These are phyloP conservation scores for Coprinellus micaceus DNA, from an alignment of 768 basidiomycete species.

Conservation along the genomic window DNA sequence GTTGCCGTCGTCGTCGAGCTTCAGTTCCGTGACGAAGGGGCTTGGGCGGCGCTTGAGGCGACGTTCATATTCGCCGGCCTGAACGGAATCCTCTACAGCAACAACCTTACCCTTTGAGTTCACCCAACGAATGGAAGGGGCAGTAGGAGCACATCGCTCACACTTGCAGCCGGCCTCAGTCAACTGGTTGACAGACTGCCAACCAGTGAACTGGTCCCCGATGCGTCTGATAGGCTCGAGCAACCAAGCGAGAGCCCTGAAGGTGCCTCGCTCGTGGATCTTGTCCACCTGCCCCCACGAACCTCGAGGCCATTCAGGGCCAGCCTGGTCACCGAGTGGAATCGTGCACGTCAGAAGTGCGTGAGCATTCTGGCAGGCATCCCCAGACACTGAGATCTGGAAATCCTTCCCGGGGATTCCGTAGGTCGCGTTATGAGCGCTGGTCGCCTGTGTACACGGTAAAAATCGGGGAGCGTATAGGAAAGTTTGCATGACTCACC, in stretches of 20 bases:
- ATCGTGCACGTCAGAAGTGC: conserved; percentile 78
- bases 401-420: conserved; percentile 57
- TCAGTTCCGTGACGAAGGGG: conserved; percentile 84
- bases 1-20: conserved; percentile 52
- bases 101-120: conserved; percentile 56
- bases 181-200: conserved; percentile 54
- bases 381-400: conserved; percentile 47
- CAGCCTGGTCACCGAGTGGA: conserved; percentile 65
- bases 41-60: conserved; percentile 81
- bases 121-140: conserved; percentile 76
- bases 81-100: conserved; percentile 77
- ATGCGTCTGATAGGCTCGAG: conserved; percentile 78
- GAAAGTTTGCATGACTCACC: conserved; percentile 36
- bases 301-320: conserved; percentile 73
- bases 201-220: conserved; percentile 57
- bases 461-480: not conserved
- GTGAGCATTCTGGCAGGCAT: conserved; percentile 70
- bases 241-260: conserved; percentile 82
- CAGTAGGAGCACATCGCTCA: conserved; percentile 74
- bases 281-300: conserved; percentile 82
- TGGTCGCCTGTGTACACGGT: conserved; percentile 43
- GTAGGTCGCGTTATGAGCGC: conserved; percentile 54
- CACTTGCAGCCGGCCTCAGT: conserved; percentile 52
- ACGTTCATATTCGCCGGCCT: conserved; percentile 89
- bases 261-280: conserved; percentile 77